Evolutionary conservation across 148 eudicot genomes (phyloP).

Genomic region (Silene latifolia): DNA sequence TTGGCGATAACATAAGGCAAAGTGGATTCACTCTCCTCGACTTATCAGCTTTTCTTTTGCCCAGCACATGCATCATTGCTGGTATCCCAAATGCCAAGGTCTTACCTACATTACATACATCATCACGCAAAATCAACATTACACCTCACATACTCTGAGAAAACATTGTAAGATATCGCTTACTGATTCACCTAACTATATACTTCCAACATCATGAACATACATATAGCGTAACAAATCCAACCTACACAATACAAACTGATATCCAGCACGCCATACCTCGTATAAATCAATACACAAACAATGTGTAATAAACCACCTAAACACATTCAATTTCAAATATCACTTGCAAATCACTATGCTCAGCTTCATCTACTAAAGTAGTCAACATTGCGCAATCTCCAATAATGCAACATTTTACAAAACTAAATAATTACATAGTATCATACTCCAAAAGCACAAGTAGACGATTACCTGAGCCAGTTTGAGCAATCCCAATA

Average conservation of each 20-base stretch:
- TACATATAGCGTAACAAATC: background rate
- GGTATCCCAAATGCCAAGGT: conserved; percentile 97
- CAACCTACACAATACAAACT: background rate
- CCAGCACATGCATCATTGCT: conserved; percentile 72
- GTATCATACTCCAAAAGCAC: background rate
- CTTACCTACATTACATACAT: conserved; percentile 58
- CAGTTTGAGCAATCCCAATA: conserved; percentile 95
- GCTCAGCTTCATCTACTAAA: background rate
- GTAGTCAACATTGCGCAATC: background rate
- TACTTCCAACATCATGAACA: background rate
- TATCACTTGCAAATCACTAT: background rate
- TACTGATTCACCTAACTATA: background rate
- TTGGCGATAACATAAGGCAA: conserved; percentile 91
- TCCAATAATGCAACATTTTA: background rate
- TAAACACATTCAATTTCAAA: conserved; percentile 4
- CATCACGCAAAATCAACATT: conserved; percentile 7
- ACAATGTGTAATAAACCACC: background rate
- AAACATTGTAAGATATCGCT: background rate
- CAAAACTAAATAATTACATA: background rate
- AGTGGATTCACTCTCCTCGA: conserved; percentile 58
- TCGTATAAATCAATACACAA: background rate
- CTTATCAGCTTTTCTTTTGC: conserved; percentile 47
- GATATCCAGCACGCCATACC: background rate
- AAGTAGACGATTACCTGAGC: conserved; percentile 59
- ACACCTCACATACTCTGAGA: background rate